These are phyloP conservation scores for Eragrostis curvula DNA, from an alignment of 176 grass and related monocot species.

Conservation along the genomic window DNA sequence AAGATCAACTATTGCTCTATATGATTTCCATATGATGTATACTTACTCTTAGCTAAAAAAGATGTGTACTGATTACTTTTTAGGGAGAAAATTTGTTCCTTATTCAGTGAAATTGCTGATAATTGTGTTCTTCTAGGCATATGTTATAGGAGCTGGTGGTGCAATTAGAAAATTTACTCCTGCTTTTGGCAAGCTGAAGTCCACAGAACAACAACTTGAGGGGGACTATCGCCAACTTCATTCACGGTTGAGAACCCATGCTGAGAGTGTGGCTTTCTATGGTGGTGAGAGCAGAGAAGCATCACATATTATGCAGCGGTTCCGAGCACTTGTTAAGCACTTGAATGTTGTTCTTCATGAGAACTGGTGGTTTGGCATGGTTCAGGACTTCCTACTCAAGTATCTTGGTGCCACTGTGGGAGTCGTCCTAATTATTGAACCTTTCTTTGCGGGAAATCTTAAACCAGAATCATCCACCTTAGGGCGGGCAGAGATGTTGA, in stretches of 20 bases:
- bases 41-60: conserved; percentile 3
- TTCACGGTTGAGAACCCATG: conserved; percentile 92
- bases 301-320: conserved; percentile 81
- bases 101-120: conserved; percentile 18
- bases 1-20: not conserved
- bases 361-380: conserved; percentile 99
- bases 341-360: conserved; percentile 91
- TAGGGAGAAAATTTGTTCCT: not conserved
- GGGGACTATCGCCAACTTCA: conserved; percentile 96
- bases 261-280: conserved; percentile 96
- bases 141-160: conserved; percentile 87
- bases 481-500: conserved; percentile 98
- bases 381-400: conserved; percentile 99
- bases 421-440: conserved; percentile 94
- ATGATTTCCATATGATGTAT: not conserved
- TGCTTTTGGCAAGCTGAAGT: conserved; percentile 91
- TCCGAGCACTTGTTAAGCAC: conserved; percentile 73
- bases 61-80: not conserved
- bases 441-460: conserved; percentile 93
- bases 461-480: conserved; percentile 82
- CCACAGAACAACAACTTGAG: conserved; percentile 95
- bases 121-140: conserved; percentile 73
- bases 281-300: conserved; percentile 89
- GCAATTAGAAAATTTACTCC: conserved; percentile 90
- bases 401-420: conserved; percentile 96